Evolutionary conservation across 2,329 filamentous ascomycete species (phyloP).

Genomic region (Hysterium pulicare): DNA sequence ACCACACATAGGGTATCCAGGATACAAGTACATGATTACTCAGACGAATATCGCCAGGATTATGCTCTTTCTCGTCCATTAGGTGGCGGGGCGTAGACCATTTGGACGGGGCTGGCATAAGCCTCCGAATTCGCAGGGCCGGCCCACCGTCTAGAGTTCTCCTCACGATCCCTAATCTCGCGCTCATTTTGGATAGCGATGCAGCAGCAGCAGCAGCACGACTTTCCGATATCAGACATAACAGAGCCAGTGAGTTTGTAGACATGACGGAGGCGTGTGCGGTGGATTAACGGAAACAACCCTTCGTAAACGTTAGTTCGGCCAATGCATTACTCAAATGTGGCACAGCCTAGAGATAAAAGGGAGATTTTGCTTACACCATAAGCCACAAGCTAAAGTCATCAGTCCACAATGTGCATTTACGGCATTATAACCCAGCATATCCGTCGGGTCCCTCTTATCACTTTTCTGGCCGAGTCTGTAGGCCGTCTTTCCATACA

Average conservation of each 20-base stretch:
- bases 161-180: constrained; percentile 44
- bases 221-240: constrained; percentile 31
- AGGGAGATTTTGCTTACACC: constrained; percentile 18
- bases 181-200: constrained; percentile 44
- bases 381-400: constrained; percentile 35
- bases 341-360: neutral
- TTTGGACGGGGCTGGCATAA: constrained; percentile 27
- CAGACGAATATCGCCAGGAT: too few species aligned
- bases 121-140: constrained; percentile 34
- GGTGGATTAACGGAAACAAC: constrained; percentile 36
- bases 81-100: constrained; percentile 32
- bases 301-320: constrained; percentile 7
- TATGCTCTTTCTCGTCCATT: constrained; percentile 1
- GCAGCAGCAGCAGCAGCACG: constrained; percentile 43
- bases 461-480: constrained; percentile 36
- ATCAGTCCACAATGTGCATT: constrained; percentile 41
- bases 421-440: constrained; percentile 34
- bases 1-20: too few species aligned
- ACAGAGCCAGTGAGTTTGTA: constrained; percentile 44
- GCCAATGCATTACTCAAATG: neutral
- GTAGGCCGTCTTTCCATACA: constrained; percentile 45
- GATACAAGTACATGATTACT: too few species aligned
- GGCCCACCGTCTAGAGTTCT: constrained; percentile 36
- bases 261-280: constrained; percentile 38
- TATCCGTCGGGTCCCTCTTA: constrained; percentile 40